Base-by-base conservation (phyloP, 352 stramenopile genomes). In the Blastocystis sp. region DNA sequence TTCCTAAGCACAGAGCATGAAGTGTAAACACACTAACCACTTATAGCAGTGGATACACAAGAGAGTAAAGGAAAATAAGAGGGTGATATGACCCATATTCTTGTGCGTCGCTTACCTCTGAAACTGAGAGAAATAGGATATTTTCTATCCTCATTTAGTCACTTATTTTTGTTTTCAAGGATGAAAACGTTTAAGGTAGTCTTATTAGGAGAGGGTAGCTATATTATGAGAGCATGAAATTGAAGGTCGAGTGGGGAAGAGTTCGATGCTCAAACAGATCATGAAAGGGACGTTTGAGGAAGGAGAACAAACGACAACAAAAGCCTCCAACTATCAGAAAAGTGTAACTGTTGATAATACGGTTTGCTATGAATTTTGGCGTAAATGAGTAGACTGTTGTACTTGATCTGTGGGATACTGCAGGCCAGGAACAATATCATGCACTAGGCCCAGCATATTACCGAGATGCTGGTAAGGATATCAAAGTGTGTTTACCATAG, bases 251-350 rank as follows among this genome's bases (percentile, higher is more conserved):
- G 73, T 85, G 50, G 73, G 73, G 56, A 85, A 85, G 30, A 85
- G 45, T 13, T 85, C 73, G 6, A 85, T 85, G 73, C 37, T 85
- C 30, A 85, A 85, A 26, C 47, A 85, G 56, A 85, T 85, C 18
- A 68, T 85, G 53, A 85, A 85, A 37, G 55, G 55, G 20, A 64
- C 20, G 4, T 85, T 85, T 47, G 55, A 39, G 39, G 73, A 85
- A 53, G 63, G 63, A 37, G 73, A 85, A 47, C 18, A 43, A 7
- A 66, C 73, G 20, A 85, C 73, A 26, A 85, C 73, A 41, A 26
- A 85, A 68, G 73, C 73, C 7, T 68, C 73, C 26, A 59, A 85
- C 50, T 66, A 85, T n/a, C 30, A 85, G 26, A 85, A 85, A 26
- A 55, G 13, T 41, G 73, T 85, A 26, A 45, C 59, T n/a, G 45